Conservation (phyloP, 2,329 filamentous ascomycete species). For the Cercospora canescens region DNA sequence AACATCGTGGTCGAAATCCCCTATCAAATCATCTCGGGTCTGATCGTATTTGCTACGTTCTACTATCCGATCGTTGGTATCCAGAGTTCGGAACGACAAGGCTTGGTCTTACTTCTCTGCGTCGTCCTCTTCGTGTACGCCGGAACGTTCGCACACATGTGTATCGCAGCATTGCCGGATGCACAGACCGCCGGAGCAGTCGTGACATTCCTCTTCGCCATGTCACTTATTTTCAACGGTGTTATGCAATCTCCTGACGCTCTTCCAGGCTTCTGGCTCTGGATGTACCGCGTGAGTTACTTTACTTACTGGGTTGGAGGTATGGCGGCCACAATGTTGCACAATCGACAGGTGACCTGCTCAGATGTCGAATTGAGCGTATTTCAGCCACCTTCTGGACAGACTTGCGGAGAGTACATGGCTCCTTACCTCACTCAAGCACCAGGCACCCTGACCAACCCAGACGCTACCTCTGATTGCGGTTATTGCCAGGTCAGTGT, state of each 20-base stretch:
- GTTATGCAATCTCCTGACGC: slow-evolving; percentile 61
- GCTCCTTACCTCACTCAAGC: slow-evolving; percentile 38
- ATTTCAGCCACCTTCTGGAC: slow-evolving; percentile 43
- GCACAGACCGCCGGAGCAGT: slow-evolving; percentile 67
- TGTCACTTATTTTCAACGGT: slow-evolving; percentile 52
- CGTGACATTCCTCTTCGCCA: slow-evolving; percentile 48
- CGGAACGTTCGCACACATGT: slow-evolving; percentile 71
- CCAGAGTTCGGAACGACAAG: slow-evolving; percentile 56
- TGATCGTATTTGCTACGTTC: slow-evolving; percentile 65
- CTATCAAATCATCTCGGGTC: slow-evolving; percentile 61
- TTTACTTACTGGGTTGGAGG: slow-evolving; percentile 62
- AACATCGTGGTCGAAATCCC: slow-evolving; percentile 73
- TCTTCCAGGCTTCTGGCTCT: slow-evolving; percentile 73
- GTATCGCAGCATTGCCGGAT: slow-evolving; percentile 68
- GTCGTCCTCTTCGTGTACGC: slow-evolving; percentile 70
- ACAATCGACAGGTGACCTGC: slow-evolving; percentile 51
- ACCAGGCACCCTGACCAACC: slow-evolving; percentile 48
- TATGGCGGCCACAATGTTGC: slow-evolving; percentile 45
- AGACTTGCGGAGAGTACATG: slow-evolving; percentile 50
- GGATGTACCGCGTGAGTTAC: slow-evolving; percentile 70
- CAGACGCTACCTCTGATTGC: slow-evolving; percentile 47
- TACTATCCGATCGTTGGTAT: slow-evolving; percentile 58
- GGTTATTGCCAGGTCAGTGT: slow-evolving; percentile 49
- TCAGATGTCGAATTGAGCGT: slow-evolving; percentile 42
- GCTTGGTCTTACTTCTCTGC: slow-evolving; percentile 64